Base-by-base conservation (phyloP, 1,139 yeast genomes). In the Spathaspora sp. region DNA sequence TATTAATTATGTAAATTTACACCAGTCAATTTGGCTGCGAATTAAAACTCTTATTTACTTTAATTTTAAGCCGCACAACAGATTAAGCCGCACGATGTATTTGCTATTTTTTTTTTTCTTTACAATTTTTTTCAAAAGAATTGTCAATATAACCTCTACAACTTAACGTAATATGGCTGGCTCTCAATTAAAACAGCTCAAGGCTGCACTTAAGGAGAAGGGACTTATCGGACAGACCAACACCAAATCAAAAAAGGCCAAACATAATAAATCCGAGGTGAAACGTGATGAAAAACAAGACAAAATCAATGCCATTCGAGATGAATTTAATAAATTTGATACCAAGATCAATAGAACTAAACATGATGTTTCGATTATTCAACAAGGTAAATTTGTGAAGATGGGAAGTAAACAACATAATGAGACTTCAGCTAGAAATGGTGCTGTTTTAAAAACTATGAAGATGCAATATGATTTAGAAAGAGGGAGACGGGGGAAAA, bases 251-350 rank as follows among this genome's bases (percentile, higher is more conserved):
- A 74, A 73, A 56, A 78, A 76, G 57, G 72, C 74, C 50, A 74
- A 80, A 57, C 81, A 76, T 55, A 65, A 79, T 17, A 72, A 80
- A 11, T 77, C 81, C 40, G 90, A 85, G 48, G 76, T 82, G 40
- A 80, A 89, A 57, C 76, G 88, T 55, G 86, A 84, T 55, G 89
- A 85, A 56, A 79, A 74, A 52, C 78, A 78, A 45, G 69, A 75
- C 50, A 73, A 80, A 10, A 64, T 93, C 20, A 63, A 70, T 16
- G 76, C 76, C 47, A 87, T 93, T 52, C 78, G 98, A 58, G 81
- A 80, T 46, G 85, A 89, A 56, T 91, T 91, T 72, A 91, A 89
- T 65, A 95, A 95, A 23, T 95, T 93, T 65, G 99, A 91, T 59
- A 76, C 82, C 42, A 86, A 88, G 57, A 74, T 82, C 41, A 85